Conservation (phyloP, 257 asterid species). For the Nyctanthes arbortristis region DNA sequence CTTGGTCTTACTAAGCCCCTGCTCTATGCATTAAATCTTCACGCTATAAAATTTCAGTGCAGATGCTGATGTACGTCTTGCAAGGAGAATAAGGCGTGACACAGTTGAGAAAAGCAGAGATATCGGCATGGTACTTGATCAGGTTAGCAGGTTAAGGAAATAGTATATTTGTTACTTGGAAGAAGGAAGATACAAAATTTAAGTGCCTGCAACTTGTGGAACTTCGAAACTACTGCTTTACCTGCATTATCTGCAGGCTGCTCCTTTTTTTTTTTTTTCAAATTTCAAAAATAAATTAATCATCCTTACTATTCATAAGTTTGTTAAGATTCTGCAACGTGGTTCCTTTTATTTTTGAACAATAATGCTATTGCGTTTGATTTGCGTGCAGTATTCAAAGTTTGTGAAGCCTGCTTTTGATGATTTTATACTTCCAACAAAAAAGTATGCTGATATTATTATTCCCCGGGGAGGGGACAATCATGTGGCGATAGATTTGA, state of each 20-base stretch:
- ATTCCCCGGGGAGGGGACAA: constrained; percentile 99
- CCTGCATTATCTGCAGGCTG: constrained; percentile 3
- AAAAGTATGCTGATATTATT: constrained; percentile 95
- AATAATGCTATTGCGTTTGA: constrained; percentile 13
- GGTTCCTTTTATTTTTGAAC: not conserved
- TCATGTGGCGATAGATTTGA: constrained; percentile 98
- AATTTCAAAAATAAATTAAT: not conserved
- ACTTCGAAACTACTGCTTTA: not conserved
- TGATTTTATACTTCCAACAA: constrained; percentile 95
- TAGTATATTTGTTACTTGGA: not conserved
- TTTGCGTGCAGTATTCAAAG: constrained; percentile 82
- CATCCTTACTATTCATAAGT: not conserved
- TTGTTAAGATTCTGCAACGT: not conserved
- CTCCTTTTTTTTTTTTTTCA: not conserved
- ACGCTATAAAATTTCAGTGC: constrained; percentile 46
- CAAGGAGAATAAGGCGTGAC: constrained; percentile 97
- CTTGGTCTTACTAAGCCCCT: constrained; percentile 27
- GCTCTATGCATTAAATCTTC: constrained; percentile 30
- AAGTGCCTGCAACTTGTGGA: not conserved
- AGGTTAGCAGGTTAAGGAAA: constrained; percentile 42
- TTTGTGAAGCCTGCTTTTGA: constrained; percentile 99
- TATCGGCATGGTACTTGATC: constrained; percentile 84
- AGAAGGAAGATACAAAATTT: not conserved
- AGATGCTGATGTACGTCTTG: constrained; percentile 99
- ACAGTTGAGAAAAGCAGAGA: constrained; percentile 92